These are phyloP conservation scores for Zizania latifolia DNA, from an alignment of 176 grass and related monocot species.

Conservation along the genomic window DNA sequence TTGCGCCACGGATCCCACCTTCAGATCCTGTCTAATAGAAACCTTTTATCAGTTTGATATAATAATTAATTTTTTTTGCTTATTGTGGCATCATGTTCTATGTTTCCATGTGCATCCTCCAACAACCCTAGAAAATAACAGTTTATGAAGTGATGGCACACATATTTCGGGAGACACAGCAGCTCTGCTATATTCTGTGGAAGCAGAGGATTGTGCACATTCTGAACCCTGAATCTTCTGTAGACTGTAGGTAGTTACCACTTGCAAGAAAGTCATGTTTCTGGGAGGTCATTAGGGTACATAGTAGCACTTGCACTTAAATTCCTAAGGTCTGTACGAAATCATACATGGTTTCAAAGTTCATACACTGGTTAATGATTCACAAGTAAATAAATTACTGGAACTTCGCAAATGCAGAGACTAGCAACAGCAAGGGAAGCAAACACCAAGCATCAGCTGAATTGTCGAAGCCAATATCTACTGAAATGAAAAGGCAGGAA, in stretches of 20 bases:
- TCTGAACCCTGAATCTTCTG: not conserved
- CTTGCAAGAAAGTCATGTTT: not conserved
- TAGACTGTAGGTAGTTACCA: not conserved
- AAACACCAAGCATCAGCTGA: not conserved
- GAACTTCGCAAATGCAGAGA: not conserved
- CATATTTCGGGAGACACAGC: not conserved
- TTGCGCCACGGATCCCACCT: conserved; percentile 99
- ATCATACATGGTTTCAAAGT: not conserved
- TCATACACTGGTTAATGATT: not conserved
- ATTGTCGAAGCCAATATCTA: too few species aligned
- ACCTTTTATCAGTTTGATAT: too few species aligned
- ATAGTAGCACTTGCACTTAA: not conserved
- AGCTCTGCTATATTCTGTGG: not conserved
- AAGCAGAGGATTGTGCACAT: not conserved
- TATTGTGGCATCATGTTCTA: too few species aligned
- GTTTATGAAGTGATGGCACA: too few species aligned
- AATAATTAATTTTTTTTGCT: too few species aligned
- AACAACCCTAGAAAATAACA: too few species aligned
- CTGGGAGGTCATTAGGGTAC: not conserved
- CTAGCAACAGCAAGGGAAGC: not conserved
- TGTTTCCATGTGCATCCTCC: too few species aligned
- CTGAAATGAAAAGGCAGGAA: too few species aligned
- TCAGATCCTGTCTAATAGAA: too few species aligned
- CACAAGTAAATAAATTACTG: not conserved
- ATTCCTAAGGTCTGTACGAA: not conserved